Evolutionary conservation across 768 basidiomycete species (phyloP).

Genomic region (Pholiota molesta): DNA sequence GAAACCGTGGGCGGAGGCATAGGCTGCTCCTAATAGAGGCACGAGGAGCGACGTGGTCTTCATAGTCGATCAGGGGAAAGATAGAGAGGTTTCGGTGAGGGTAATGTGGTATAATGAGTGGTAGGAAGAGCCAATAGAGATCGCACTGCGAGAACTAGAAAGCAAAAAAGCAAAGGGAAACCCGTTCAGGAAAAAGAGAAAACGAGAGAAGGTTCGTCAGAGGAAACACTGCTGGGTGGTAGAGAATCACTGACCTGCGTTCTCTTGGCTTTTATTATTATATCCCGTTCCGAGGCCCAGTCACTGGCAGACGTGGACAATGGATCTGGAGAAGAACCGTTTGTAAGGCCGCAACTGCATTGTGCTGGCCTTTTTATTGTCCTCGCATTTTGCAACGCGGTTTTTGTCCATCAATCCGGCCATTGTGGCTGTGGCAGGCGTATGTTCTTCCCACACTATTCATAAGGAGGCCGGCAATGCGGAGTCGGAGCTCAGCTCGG

Average conservation of each 20-base stretch:
- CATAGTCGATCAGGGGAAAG: slow-evolving; percentile 1
- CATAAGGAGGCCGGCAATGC: neutral
- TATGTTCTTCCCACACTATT: too few relatives aligned
- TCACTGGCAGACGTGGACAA: neutral
- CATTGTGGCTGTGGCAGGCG: too few relatives aligned
- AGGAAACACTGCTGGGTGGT: neutral
- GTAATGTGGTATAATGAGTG: neutral
- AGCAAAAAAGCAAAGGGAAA: neutral
- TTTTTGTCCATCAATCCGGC: neutral
- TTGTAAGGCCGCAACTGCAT: neutral
- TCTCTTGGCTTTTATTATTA: neutral
- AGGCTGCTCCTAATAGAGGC: slow-evolving; percentile 37
- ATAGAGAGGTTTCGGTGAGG: neutral
- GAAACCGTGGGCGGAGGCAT: slow-evolving; percentile 49
- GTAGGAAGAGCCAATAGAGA: neutral
- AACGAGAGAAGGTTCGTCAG: neutral
- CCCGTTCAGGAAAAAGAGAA: neutral
- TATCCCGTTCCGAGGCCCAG: neutral
- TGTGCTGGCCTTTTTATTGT: slow-evolving; percentile 25
- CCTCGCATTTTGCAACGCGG: slow-evolving; percentile 4
- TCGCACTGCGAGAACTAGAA: slow-evolving; percentile 8
- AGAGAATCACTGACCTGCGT: neutral
- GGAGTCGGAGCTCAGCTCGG: neutral
- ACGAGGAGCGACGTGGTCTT: slow-evolving; percentile 24
- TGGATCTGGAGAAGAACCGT: neutral